These are phyloP conservation scores for Globisporangium radiosum DNA, from an alignment of 352 stramenopile genomes.

Conservation along the genomic window DNA sequence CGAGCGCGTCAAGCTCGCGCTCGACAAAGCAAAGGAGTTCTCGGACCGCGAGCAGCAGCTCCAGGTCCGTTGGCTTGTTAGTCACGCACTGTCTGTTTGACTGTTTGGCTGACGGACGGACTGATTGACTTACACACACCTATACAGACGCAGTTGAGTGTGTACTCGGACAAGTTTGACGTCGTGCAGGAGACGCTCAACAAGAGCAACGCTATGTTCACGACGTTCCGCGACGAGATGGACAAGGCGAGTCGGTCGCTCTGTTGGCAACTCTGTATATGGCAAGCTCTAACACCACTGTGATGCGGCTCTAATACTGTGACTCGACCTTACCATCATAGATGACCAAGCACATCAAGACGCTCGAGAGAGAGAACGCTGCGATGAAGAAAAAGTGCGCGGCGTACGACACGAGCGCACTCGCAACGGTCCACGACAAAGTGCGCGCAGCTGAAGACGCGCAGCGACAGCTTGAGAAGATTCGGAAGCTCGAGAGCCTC, in stretches of 20 bases:
- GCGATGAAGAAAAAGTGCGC: slow-evolving; percentile 78
- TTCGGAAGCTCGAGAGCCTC: slow-evolving; percentile 78
- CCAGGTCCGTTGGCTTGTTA: slow-evolving; percentile 27
- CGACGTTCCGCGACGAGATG: slow-evolving; percentile 79
- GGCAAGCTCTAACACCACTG: too few relatives aligned
- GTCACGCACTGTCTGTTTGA: neutral
- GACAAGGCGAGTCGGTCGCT: slow-evolving; percentile 36
- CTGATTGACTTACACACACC: neutral
- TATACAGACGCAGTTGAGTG: slow-evolving; percentile 52
- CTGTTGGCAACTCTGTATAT: too few relatives aligned
- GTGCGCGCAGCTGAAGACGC: slow-evolving; percentile 51
- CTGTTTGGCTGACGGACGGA: neutral
- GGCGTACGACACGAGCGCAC: slow-evolving; percentile 69
- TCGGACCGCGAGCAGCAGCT: slow-evolving; percentile 67
- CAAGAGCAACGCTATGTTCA: slow-evolving; percentile 86
- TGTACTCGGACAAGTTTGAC: slow-evolving; percentile 85
- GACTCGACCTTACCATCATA: slow-evolving; percentile 1
- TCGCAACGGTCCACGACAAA: slow-evolving; percentile 72
- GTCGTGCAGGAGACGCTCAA: slow-evolving; percentile 78
- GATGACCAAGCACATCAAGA: slow-evolving; percentile 84
- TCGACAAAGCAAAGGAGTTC: slow-evolving; percentile 81
- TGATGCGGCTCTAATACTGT: too few relatives aligned
- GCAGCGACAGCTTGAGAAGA: slow-evolving; percentile 70
- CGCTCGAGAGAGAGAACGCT: slow-evolving; percentile 81
- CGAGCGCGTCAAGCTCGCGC: slow-evolving; percentile 64